These are phyloP conservation scores for Tremellales sp. DNA, from an alignment of 1,284 basidiomycete species.

Conservation along the genomic window DNA sequence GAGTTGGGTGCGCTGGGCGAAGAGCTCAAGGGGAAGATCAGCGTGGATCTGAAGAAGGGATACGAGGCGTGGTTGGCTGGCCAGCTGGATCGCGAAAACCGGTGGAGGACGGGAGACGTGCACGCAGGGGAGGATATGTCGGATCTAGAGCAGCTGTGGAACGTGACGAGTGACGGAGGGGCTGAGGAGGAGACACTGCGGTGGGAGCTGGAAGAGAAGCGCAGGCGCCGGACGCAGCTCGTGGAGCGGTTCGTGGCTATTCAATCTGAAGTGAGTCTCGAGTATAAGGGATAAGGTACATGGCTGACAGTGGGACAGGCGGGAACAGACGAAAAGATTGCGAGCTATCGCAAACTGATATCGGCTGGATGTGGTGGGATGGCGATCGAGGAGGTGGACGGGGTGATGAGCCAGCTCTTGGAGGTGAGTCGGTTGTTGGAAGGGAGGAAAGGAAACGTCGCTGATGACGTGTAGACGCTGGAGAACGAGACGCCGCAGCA, in stretches of 20 bases:
- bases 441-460: background rate
- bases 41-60: conserved; percentile 72
- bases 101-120: conserved; percentile 30
- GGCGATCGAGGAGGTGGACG: conserved; percentile 76
- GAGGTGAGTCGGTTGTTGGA: conserved; percentile 57
- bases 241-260: conserved; percentile 72
- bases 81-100: conserved; percentile 69
- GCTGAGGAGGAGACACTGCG: conserved; percentile 61
- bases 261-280: conserved; percentile 65
- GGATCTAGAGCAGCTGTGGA: conserved; percentile 41
- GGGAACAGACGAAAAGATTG: conserved; percentile 80
- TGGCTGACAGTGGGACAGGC: conserved; percentile 23
- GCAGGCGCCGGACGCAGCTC: conserved; percentile 62
- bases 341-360: conserved; percentile 79
- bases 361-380: conserved; percentile 83
- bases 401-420: conserved; percentile 72
- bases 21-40: conserved; percentile 70
- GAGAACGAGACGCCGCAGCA: conserved; percentile 27
- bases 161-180: conserved; percentile 41
- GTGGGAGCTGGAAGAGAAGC: conserved; percentile 62
- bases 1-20: conserved; percentile 62
- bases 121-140: conserved; percentile 35
- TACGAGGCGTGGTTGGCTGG: conserved; percentile 89
- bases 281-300: background rate
- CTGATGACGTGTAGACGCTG: conserved; percentile 14